Conservation (phyloP, 2,329 filamentous ascomycete genomes). For the Pezicula carpinea region DNA sequence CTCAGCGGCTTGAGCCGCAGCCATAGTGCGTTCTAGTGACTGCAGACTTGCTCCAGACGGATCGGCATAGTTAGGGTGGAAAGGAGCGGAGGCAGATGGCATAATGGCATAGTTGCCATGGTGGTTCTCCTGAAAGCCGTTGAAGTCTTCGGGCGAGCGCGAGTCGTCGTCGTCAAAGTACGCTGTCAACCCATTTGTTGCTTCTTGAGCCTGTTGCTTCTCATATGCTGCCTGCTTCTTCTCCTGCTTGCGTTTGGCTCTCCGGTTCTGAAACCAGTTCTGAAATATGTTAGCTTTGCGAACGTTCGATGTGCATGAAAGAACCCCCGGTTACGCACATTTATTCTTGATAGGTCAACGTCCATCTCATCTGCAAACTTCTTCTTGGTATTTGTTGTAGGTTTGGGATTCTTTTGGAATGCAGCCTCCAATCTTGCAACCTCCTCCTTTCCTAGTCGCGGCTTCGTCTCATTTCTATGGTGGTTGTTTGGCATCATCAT, state of each 20-base stretch:
- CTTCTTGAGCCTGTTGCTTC: constrained; percentile 32
- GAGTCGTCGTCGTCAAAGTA: constrained; percentile 25
- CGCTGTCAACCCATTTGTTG: constrained; percentile 3
- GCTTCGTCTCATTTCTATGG: constrained; percentile 26
- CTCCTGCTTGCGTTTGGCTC: constrained; percentile 50
- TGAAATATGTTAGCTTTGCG: constrained; percentile 32
- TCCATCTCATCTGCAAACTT: constrained; percentile 53
- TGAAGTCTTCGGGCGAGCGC: not conserved
- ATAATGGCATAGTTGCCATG: constrained; percentile 8
- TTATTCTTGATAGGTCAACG: constrained; percentile 55
- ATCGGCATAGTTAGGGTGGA: constrained; percentile 24
- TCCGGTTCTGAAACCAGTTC: constrained; percentile 68
- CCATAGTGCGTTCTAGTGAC: constrained; percentile 24
- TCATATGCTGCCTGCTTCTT: constrained; percentile 49
- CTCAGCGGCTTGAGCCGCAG: constrained; percentile 15
- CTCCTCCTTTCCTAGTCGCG: constrained; percentile 47
- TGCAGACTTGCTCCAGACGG: constrained; percentile 21
- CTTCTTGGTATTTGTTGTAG: constrained; percentile 53
- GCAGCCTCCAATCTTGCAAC: constrained; percentile 50
- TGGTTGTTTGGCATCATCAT: constrained; percentile 19
- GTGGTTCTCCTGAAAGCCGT: no score
- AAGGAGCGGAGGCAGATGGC: constrained; percentile 20
- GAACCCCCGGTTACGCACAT: constrained; percentile 37
- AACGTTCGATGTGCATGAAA: not conserved
- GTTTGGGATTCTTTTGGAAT: constrained; percentile 57